These are phyloP conservation scores for Actinidia polygama DNA, from an alignment of 179 eudicot genomes.

Conservation along the genomic window DNA sequence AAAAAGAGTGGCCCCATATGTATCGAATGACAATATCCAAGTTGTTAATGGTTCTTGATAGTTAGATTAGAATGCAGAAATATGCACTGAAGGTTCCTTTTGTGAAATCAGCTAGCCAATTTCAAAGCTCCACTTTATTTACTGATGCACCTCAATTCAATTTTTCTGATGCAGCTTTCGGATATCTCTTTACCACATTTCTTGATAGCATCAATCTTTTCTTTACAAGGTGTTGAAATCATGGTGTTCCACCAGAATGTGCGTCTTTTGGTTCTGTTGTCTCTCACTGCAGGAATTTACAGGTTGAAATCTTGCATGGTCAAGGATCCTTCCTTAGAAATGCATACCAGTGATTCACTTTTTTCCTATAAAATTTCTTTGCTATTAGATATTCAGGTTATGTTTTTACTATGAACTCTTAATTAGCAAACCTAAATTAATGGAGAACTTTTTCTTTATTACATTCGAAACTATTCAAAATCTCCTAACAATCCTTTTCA, in stretches of 20 bases:
- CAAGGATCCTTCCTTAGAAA: conserved; percentile 53
- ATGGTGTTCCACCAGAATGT: conserved; percentile 71
- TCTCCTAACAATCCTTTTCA: no score
- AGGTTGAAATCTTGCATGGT: conserved; percentile 94
- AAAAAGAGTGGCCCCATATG: not conserved
- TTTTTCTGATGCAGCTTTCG: conserved; percentile 64
- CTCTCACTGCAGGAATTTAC: conserved; percentile 90
- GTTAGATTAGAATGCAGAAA: not conserved
- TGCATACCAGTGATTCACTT: conserved; percentile 17
- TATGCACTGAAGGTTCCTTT: not conserved
- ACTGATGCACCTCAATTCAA: conserved; percentile 16
- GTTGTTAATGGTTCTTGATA: not conserved
- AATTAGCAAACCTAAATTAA: no score
- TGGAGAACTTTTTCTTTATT: no score
- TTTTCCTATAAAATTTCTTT: conserved; percentile 13
- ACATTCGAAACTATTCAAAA: no score
- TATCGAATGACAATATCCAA: not conserved
- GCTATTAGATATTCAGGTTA: no score
- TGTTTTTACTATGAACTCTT: no score
- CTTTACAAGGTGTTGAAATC: conserved; percentile 80
- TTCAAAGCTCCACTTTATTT: not conserved
- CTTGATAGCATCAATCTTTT: conserved; percentile 96
- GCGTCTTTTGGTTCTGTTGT: conserved; percentile 61
- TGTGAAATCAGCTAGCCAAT: not conserved
- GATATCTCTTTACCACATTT: conserved; percentile 97